Percentiles rank a stretch among this genome's conserved stretches.
Evolutionary conservation across 352 stramenopile species (phyloP).

Genomic region (Phytophthora tentaculata): DNA sequence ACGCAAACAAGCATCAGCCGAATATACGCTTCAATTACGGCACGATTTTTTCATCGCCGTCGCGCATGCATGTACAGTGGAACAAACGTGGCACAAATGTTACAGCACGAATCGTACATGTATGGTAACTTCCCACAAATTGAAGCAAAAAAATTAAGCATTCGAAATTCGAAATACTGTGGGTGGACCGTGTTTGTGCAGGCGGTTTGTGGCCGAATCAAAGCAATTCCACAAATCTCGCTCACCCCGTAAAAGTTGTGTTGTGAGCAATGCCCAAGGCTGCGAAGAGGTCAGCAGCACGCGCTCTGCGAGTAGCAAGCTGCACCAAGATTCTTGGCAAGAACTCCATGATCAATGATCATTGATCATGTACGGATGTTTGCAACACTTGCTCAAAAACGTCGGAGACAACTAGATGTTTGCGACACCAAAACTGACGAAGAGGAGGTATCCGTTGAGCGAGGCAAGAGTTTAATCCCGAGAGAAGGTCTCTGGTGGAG

Average conservation of each 20-base stretch:
- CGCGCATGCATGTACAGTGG: no score
- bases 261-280: constrained; percentile 2
- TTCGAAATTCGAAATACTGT: no score
- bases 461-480: not conserved
- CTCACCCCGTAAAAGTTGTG: constrained; percentile 27
- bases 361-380: not conserved
- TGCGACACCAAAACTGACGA: not conserved
- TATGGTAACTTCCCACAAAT: not conserved
- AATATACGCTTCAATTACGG: not conserved
- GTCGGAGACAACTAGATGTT: constrained; percentile 1
- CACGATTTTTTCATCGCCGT: not conserved
- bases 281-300: not conserved
- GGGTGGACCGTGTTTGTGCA: constrained; percentile 35
- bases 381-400: constrained; percentile 1
- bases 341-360: no score
- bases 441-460: not conserved
- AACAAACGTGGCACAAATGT: no score
- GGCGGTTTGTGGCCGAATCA: constrained; percentile 30
- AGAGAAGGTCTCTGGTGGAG: not conserved
- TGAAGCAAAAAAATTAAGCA: constrained; percentile 11
- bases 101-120: not conserved
- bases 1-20: not conserved
- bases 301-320: not conserved
- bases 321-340: not conserved
- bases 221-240: constrained; percentile 21